Base-by-base conservation (phyloP, 108 stramenopile genomes). In the Skeletonema menzelii region DNA sequence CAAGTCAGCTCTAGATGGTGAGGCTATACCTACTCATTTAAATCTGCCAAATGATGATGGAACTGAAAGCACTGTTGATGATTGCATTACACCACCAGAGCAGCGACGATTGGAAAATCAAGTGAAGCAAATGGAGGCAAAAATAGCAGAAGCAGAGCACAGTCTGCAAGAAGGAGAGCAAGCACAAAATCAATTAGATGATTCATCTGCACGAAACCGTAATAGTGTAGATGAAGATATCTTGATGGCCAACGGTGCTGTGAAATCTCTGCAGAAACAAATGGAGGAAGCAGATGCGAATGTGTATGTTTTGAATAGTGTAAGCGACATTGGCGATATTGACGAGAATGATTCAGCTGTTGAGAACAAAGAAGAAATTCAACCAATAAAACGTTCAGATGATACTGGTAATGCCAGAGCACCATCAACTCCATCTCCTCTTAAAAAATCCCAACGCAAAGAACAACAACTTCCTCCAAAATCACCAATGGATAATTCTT, bases 401-500 rank as follows among this genome's bases (percentile, higher is more conserved):
- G 49, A 53, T 8, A 22, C 8, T 53, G 49, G 49, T 53, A 22
- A 24, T 53, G 49, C 10, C 6, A 20, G 8, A 53, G 8, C 49
- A 8, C 49, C 49, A 53, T 53, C 49, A 53, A 53, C 49, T 10
- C 49, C 49, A 53, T 53, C 49, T 5, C 22, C 49, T n/a, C 49
- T 20, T 5, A 53, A 53, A 22, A 5, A 49, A 49, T 20, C 47
- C 20, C 20, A 4, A 49, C 47, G 47, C 20, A 49, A 49, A 49
- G 47, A 49, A 22, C 47, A 49, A 49, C 47, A 53, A 53, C 49
- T 63, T 14, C 62, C 62, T 34, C 37, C 37, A 15, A 63, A 63
- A 63, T 72, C 71, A 56, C n/a, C 20, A 11, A 32, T 32, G 0
- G 61, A 72, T 20, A 60, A 63, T 37, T 72, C 71, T 4, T 72